Evolutionary conservation across 1,284 basidiomycete species (phyloP), one percentile per base, ranked within the genome.

Genomic region (Ceratorhiza oryzae-sativae): DNA sequence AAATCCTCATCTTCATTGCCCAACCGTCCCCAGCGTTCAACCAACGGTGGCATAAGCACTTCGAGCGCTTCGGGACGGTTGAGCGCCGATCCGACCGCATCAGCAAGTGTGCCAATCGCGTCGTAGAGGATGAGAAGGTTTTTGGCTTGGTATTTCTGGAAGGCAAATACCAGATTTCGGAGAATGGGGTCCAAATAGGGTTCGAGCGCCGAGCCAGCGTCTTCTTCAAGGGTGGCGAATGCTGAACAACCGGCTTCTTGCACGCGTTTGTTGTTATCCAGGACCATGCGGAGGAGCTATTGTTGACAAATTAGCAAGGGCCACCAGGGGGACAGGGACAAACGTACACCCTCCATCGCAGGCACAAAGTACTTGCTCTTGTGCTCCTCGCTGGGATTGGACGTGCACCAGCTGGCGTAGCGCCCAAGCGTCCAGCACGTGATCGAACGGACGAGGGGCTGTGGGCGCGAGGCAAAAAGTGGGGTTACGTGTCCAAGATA

Each of bases 371-470:
- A 98, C 71, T 86, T 86, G 73, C 87, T 90, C 83, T 91, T 92
- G 82, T 98, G 95, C 75, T 96, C 94, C 74, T 89, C 90, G 34
- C 86, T 91, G 75, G 86, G 85, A 30, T 90, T 88, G 75, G 93
- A 90, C 9, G 92, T 92, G 76, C 92, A 94, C 97, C 97, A 99
- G 78, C 91, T 93, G 42, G 97, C 95, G 81, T 99, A 99, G 60
- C 97, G 90, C n/a, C 97, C 96, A 15, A 99, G 86, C 0, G 97
- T 98, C 97, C 97, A 99, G 81, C 97, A 99, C 18, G 97, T 95
- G 80, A 99, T 99, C 13, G 96, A 98, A 67, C 97, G 91, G 6
- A 99, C 94, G 36, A 99, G 88, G 39, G 97, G 97, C 92, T 95
- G 78, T 8, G 41, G 61, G 25, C 25, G 45, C 30, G 60, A 39